Evolutionary conservation across 768 basidiomycete species (phyloP).

Genomic region (Tricholoma sp.): DNA sequence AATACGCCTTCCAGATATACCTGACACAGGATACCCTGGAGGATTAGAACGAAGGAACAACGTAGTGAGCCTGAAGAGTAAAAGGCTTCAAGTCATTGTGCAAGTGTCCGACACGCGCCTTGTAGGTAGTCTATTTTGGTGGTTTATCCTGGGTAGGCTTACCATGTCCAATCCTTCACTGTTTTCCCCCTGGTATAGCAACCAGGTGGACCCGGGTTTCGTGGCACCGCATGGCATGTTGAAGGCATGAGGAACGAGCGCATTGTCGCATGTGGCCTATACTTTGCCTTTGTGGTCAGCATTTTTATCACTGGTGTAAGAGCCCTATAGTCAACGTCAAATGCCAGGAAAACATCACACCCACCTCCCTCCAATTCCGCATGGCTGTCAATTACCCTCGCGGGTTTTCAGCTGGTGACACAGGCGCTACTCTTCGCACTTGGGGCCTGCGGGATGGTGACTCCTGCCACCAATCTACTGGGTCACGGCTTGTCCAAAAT

Average conservation of each 20-base stretch:
- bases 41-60: constrained; percentile 38
- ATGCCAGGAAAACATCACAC: constrained; percentile 38
- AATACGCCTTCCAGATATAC: constrained; percentile 41
- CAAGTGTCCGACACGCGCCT: constrained; percentile 35
- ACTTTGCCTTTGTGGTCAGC: constrained; percentile 36
- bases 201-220: constrained; percentile 27
- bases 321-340: neutral
- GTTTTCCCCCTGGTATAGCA: constrained; percentile 17
- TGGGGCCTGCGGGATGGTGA: constrained; percentile 47
- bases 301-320: neutral
- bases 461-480: constrained; percentile 44
- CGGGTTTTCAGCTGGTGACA: constrained; percentile 38
- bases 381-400: constrained; percentile 48
- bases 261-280: constrained; percentile 40
- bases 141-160: neutral
- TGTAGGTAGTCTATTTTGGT: constrained; percentile 24
- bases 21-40: constrained; percentile 37
- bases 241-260: constrained; percentile 52
- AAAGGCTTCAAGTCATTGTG: constrained; percentile 38
- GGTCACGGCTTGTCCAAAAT: constrained; percentile 27
- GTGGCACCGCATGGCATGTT: constrained; percentile 41
- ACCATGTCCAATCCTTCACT: constrained; percentile 2
- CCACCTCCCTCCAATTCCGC: constrained; percentile 35
- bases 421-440: constrained; percentile 39
- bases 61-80: constrained; percentile 31